Base-by-base conservation (phyloP, 139 green algal genomes). In the Chlamydomonas sp. region DNA sequence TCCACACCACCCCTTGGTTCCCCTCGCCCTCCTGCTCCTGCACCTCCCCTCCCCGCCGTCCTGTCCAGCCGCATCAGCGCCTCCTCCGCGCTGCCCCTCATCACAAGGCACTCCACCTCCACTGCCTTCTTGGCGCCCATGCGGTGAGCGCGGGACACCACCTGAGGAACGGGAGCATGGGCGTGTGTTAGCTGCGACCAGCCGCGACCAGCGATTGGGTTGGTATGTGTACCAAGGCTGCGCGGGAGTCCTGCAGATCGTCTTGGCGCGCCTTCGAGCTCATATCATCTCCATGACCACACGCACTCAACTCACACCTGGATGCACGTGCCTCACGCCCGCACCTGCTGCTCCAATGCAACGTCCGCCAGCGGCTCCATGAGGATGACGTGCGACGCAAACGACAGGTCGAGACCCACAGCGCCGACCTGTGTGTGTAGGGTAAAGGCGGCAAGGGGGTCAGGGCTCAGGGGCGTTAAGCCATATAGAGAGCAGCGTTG, bases 331-430 rank as follows among this genome's bases (percentile, higher is more conserved):
- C 62, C 59, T 60, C 71, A 5, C 63, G 58, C 74, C 20, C 89
- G 7, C 12, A 90, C 92, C 95, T 97, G 95, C 69, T 96, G 83
- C 90, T 98, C 92, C 86, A 97, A 84, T 8, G 91, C 82, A 3
- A 62, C 58, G 87, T 99, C 96, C n/a, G 89, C 91, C 58, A 99
- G 90, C 0, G 98, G 98, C 92, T 99, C 98, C 97, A 99, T 98
- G 20, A 99, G 89, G 83, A 98, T 98, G 12, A 99, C 96, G 73
- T 94, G 88, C 18, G 77, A 80, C 15, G 96, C 97, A 89, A 99
- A 99, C 17, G 89, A 95, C 73, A 99, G 93, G 90, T 99, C 98
- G 64, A 99, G 93, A 0, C 98, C 98, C 60, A 99, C 94, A 6
- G 94, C 90, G 80, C 92, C 91, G 17, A 76, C 31, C 72, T 88